Conservation (phyloP, 306 rosid genomes). For the Begonia loranthoides region DNA sequence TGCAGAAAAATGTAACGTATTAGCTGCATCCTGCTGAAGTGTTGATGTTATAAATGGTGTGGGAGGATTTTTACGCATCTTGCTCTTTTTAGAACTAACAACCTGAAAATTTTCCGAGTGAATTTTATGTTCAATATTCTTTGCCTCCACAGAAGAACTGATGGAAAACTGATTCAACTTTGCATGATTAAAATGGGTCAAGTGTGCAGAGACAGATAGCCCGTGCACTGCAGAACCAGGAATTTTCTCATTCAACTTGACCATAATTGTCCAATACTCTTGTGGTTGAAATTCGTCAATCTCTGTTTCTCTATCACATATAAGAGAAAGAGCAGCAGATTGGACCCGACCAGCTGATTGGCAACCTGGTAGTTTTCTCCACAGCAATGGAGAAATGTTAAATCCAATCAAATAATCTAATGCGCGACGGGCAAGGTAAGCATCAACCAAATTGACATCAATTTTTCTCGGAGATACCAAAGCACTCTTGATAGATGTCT, state of each 20-base stretch:
- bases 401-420: slow-evolving; percentile 98
- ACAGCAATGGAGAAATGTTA: slow-evolving; percentile 82
- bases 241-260: slow-evolving; percentile 30
- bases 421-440: slow-evolving; percentile 94
- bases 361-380: slow-evolving; percentile 98
- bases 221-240: slow-evolving; percentile 14
- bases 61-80: slow-evolving; percentile 72
- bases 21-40: slow-evolving; percentile 97
- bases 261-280: slow-evolving; percentile 66
- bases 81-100: slow-evolving; percentile 36
- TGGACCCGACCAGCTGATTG: slow-evolving; percentile 98
- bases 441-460: slow-evolving; percentile 75
- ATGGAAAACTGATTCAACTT: slow-evolving; percentile 74
- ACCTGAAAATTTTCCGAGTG: slow-evolving; percentile 38
- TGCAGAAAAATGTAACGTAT: slow-evolving; percentile 61
- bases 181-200: slow-evolving; percentile 55
- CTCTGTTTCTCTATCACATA: slow-evolving; percentile 91
- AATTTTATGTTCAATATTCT: slow-evolving; percentile 33
- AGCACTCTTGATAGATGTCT: slow-evolving; percentile 66
- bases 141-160: slow-evolving; percentile 43
- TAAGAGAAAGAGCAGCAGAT: slow-evolving; percentile 91
- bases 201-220: slow-evolving; percentile 38
- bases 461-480: slow-evolving; percentile 66
- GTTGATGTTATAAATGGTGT: slow-evolving; percentile 90
- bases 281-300: slow-evolving; percentile 65